Conservation (phyloP, 2,329 filamentous ascomycete genomes). For the Septoria linicola region DNA sequence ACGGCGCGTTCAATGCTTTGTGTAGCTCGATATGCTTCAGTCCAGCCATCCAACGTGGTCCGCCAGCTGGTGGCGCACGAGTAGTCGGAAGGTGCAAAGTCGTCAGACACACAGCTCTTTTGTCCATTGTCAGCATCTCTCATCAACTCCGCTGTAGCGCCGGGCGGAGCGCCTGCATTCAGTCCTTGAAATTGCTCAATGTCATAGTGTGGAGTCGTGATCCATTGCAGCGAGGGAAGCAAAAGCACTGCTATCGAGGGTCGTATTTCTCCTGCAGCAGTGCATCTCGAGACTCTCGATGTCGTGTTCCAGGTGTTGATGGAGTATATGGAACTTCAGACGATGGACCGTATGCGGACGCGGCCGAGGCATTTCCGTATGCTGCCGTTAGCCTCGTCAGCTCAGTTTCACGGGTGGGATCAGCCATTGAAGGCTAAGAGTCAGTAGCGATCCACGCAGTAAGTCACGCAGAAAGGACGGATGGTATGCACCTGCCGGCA, state of each 20-base stretch:
- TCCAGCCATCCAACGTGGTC: constrained; percentile 17
- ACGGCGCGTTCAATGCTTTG: background rate
- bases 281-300: background rate
- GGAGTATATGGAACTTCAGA: background rate
- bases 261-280: constrained; percentile 28
- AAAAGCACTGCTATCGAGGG: constrained; percentile 33
- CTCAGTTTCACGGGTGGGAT: background rate
- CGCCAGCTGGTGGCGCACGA: constrained; percentile 8
- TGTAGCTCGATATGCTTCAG: background rate
- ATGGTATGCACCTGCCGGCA: too few species aligned
- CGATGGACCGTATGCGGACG: background rate
- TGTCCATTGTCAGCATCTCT: background rate
- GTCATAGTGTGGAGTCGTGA: constrained; percentile 9
- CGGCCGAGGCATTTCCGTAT: background rate
- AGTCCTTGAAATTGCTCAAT: background rate
- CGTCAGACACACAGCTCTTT: background rate
- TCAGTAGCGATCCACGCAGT: too few species aligned
- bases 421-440: background rate
- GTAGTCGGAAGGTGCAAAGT: constrained; percentile 4
- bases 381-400: background rate
- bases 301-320: background rate
- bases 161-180: background rate
- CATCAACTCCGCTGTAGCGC: background rate
- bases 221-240: constrained; percentile 31
- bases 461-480: too few species aligned